Conservation (phyloP, 306 rosid genomes). For the Sicyos edulis region DNA sequence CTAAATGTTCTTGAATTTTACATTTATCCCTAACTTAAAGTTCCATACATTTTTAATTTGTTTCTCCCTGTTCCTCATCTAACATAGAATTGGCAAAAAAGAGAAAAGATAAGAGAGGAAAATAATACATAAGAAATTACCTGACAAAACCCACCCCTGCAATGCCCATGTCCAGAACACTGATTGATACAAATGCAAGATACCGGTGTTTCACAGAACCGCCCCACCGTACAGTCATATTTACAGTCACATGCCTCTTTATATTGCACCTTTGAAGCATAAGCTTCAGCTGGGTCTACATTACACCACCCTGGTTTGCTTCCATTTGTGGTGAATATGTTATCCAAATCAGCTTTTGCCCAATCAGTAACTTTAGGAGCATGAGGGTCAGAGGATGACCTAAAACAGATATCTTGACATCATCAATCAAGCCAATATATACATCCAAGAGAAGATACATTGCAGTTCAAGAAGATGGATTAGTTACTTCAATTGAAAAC, state of each 20-base stretch:
- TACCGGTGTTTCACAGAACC: conserved; percentile 75
- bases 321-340: conserved; percentile 61
- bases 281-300: conserved; percentile 78
- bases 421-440: conserved; percentile 17
- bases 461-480: conserved; percentile 16
- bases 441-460: conserved; percentile 21
- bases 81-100: not conserved
- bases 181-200: conserved; percentile 77
- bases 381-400: conserved; percentile 57
- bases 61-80: not conserved
- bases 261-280: conserved; percentile 58
- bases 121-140: conserved; percentile 30
- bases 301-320: conserved; percentile 91
- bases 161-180: conserved; percentile 77
- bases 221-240: conserved; percentile 69
- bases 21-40: not conserved
- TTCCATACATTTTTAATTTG: not conserved
- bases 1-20: not conserved
- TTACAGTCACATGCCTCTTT: conserved; percentile 89
- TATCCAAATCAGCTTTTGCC: conserved; percentile 63
- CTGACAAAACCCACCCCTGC: conserved; percentile 94
- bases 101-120: not conserved
- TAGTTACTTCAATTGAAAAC: conserved; percentile 70
- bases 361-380: conserved; percentile 60
- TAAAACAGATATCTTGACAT: conserved; percentile 31